Evolutionary conservation across 495 filamentous ascomycete species (phyloP).

Genomic region (Penicillium coprophilum): DNA sequence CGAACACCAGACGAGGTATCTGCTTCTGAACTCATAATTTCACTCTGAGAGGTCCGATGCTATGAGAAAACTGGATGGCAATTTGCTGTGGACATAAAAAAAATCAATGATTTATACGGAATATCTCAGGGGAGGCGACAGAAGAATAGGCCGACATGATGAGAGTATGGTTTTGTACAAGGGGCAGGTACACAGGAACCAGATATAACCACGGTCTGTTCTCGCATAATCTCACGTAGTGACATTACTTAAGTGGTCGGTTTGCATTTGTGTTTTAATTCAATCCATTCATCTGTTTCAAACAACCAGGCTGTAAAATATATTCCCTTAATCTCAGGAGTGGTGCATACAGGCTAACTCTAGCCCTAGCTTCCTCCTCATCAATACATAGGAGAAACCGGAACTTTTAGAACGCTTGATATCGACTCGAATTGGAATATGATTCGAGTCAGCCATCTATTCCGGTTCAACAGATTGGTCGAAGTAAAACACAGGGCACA

Average conservation of each 20-base stretch:
- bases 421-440: background rate
- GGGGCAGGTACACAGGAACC: background rate
- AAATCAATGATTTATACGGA: background rate
- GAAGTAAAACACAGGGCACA: slow-evolving; percentile 12
- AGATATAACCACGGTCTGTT: background rate
- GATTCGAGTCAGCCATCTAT: background rate
- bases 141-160: background rate
- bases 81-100: background rate
- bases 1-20: background rate
- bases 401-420: background rate
- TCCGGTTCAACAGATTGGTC: background rate
- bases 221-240: background rate
- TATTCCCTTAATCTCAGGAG: background rate
- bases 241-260: background rate
- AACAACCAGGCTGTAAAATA: background rate
- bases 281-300: background rate
- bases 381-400: background rate
- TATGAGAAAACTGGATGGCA: background rate
- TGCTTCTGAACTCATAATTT: background rate
- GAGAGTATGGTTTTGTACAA: background rate
- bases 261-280: background rate
- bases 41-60: background rate
- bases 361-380: background rate
- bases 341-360: background rate
- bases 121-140: background rate